Conservation (phyloP, 495 filamentous ascomycete species). For the Parachaetomium inaequale region DNA sequence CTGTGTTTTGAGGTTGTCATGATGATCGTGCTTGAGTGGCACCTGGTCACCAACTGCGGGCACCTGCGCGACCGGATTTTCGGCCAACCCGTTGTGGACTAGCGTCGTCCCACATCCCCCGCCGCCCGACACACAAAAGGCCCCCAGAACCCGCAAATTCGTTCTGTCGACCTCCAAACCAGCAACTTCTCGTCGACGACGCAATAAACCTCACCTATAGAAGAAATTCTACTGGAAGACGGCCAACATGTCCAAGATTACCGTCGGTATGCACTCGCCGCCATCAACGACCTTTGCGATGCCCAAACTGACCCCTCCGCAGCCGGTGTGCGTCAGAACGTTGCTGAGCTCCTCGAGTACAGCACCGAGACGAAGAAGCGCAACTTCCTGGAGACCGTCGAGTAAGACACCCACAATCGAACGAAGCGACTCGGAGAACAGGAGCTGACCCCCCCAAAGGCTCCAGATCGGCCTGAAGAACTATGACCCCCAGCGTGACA, state of each 20-base stretch:
- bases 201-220: slow-evolving; percentile 69
- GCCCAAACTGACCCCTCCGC: slow-evolving; percentile 25
- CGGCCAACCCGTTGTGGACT: not conserved
- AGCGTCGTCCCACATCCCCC: not conserved
- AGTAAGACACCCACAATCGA: slow-evolving; percentile 21
- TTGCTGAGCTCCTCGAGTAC: slow-evolving; percentile 86
- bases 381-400: slow-evolving; percentile 74
- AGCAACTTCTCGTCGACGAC: slow-evolving; percentile 30
- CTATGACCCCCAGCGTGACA: slow-evolving; percentile 99
- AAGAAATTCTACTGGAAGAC: slow-evolving; percentile 44
- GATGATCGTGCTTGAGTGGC: not conserved
- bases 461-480: slow-evolving; percentile 99
- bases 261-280: slow-evolving; percentile 54
- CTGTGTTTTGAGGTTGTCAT: not conserved
- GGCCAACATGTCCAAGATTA: slow-evolving; percentile 64
- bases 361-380: slow-evolving; percentile 97
- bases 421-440: not conserved
- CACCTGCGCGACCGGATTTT: not conserved
- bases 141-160: slow-evolving; percentile 15
- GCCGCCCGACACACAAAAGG: slow-evolving; percentile 23
- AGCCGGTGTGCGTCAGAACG: slow-evolving; percentile 96
- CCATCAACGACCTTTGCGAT: not conserved
- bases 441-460: not conserved
- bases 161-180: not conserved
- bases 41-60: not conserved